phyloP scores from a whole-genome alignment of 306 rosid genomes.

The Morella rubra region DNA sequence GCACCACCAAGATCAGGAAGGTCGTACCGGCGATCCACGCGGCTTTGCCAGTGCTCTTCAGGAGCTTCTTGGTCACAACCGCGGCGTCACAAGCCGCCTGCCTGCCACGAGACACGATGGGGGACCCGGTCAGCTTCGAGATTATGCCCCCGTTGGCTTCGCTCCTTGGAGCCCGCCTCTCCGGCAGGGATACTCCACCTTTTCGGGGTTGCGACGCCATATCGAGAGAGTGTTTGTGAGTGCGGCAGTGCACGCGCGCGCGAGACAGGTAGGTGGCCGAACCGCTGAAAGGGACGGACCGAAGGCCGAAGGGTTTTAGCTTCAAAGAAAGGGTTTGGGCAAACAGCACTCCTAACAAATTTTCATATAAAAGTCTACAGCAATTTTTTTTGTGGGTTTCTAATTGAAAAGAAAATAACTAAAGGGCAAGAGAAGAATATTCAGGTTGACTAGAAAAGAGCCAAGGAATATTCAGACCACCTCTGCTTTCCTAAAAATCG shows the following conservation, averaged over 20 bases:
- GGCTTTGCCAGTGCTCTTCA: slow-evolving; percentile 86
- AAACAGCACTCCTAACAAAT: too few relatives aligned
- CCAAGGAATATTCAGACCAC: too few relatives aligned
- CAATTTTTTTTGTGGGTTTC: too few relatives aligned
- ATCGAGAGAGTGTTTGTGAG: background rate
- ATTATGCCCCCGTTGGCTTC: slow-evolving; percentile 29
- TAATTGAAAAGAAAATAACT: too few relatives aligned
- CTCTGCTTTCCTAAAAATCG: too few relatives aligned
- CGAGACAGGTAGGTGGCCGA: background rate
- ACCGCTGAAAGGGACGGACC: background rate
- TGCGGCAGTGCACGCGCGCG: background rate
- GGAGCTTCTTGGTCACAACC: slow-evolving; percentile 61
- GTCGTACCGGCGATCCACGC: slow-evolving; percentile 96
- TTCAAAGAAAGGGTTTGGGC: too few relatives aligned
- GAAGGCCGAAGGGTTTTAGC: background rate
- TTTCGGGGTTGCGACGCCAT: slow-evolving; percentile 71
- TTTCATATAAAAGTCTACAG: too few relatives aligned
- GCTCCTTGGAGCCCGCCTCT: slow-evolving; percentile 47
- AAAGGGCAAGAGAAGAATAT: too few relatives aligned
- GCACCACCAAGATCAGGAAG: slow-evolving; percentile 74
- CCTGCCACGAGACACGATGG: slow-evolving; percentile 53
- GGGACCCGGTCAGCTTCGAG: slow-evolving; percentile 52
- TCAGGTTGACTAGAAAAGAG: too few relatives aligned
- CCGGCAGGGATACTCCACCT: slow-evolving; percentile 90
- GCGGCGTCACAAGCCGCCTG: slow-evolving; percentile 63